phyloP scores from a whole-genome alignment of 2,329 filamentous ascomycete species.

The Monosporascus sp. region DNA sequence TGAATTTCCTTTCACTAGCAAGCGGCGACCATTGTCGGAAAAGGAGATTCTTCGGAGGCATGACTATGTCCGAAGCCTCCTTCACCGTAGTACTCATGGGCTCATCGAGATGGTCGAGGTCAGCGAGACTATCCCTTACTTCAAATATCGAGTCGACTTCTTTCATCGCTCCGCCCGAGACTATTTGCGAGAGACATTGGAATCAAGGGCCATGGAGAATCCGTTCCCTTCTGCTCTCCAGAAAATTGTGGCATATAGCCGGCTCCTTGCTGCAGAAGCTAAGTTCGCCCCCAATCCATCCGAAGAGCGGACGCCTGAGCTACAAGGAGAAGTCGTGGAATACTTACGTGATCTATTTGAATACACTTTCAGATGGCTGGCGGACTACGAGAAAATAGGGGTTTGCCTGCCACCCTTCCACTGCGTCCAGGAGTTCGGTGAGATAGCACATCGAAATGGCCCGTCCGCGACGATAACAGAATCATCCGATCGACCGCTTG shows the following conservation, averaged over 20 bases:
- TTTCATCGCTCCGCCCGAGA: background rate
- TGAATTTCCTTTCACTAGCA: background rate
- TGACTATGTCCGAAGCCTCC: background rate
- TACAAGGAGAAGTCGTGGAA: no score
- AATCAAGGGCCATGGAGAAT: background rate
- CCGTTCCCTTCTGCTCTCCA: background rate
- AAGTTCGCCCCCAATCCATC: background rate
- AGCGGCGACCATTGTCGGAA: background rate
- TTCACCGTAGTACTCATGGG: background rate
- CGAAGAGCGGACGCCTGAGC: no score
- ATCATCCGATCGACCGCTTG: no score
- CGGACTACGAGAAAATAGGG: no score
- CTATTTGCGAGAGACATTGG: background rate
- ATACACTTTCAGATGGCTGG: no score
- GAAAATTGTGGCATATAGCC: background rate
- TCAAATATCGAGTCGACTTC: background rate
- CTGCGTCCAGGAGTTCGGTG: no score
- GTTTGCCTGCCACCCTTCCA: no score
- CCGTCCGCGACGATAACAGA: no score
- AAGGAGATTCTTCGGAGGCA: background rate
- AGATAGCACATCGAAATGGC: no score
- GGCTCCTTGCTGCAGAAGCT: background rate
- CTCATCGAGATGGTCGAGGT: background rate
- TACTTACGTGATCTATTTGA: no score
- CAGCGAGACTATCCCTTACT: background rate